Conservation (phyloP, 345 rosid genomes). For the Linum trigynum region DNA sequence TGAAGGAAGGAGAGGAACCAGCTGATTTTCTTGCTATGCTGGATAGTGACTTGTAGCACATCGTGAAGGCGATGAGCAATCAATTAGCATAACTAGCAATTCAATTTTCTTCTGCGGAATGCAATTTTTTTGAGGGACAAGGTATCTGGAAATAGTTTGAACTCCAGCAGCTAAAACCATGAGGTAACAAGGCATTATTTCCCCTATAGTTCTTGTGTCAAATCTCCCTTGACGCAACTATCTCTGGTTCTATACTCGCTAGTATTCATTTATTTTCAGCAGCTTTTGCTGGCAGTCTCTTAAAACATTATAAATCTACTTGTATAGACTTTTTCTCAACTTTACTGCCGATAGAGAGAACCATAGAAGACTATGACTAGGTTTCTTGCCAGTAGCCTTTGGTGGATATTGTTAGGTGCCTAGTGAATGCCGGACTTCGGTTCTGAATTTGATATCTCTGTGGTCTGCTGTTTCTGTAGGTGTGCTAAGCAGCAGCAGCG, state of each 20-base stretch:
- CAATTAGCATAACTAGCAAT: neutral
- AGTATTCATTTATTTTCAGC: too few relatives aligned
- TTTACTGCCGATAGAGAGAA: too few relatives aligned
- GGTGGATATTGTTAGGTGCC: too few relatives aligned
- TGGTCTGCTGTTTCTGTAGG: neutral
- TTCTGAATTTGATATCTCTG: neutral
- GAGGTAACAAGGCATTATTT: neutral
- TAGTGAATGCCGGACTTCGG: neutral
- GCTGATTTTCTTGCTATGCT: constrained; percentile 55
- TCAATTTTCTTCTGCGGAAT: neutral
- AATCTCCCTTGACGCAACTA: too few relatives aligned
- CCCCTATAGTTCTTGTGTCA: neutral
- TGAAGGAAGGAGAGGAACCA: constrained; percentile 75
- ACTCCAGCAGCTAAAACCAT: neutral
- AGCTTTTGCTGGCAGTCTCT: too few relatives aligned
- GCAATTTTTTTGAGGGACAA: neutral
- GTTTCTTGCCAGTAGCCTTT: neutral
- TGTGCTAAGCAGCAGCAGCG: too few relatives aligned
- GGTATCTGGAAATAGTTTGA: neutral
- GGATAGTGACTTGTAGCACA: constrained; percentile 31
- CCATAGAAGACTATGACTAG: neutral
- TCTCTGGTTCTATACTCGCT: too few relatives aligned
- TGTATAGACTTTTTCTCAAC: too few relatives aligned
- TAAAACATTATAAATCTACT: too few relatives aligned
- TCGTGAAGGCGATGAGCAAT: neutral